phyloP scores from a whole-genome alignment of 2,329 filamentous ascomycete genomes.

The Phialocephala sp. region DNA sequence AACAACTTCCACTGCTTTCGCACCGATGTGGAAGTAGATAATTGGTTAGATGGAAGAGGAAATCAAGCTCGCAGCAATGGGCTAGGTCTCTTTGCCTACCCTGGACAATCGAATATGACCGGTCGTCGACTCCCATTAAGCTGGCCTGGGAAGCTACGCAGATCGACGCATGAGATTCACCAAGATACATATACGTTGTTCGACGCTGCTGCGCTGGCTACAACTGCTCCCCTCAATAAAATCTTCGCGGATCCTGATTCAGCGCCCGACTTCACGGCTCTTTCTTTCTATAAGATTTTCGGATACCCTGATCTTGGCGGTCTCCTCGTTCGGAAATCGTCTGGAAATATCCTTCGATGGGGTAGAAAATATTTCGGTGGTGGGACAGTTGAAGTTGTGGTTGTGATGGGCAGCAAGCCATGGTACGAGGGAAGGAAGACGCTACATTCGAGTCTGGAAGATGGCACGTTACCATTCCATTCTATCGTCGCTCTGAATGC shows the following conservation, averaged over 20 bases:
- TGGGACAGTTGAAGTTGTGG: conserved; percentile 88
- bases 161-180: conserved; percentile 35
- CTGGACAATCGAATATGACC: conserved; percentile 55
- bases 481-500: conserved; percentile 80
- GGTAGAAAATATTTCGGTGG: conserved; percentile 83
- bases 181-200: conserved; percentile 66
- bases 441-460: conserved; percentile 81
- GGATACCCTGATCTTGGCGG: conserved; percentile 89
- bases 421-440: conserved; percentile 79
- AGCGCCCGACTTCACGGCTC: conserved; percentile 79
- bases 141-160: conserved; percentile 63
- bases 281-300: conserved; percentile 95
- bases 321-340: conserved; percentile 75
- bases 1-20: conserved; percentile 63
- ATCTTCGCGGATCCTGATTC: conserved; percentile 58
- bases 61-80: conserved; percentile 27
- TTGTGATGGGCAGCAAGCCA: conserved; percentile 69
- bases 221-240: conserved; percentile 72
- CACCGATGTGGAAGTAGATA: conserved; percentile 63
- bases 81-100: conserved; percentile 70
- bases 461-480: conserved; percentile 87
- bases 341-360: conserved; percentile 64
- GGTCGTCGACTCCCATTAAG: conserved; percentile 72
- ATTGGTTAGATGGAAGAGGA: conserved; percentile 59
- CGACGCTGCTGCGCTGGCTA: conserved; percentile 79